Percentiles rank a stretch among this genome's conserved stretches.
Evolutionary conservation across 345 rosid species (phyloP).

Genomic region (Citrus cavaleriei): DNA sequence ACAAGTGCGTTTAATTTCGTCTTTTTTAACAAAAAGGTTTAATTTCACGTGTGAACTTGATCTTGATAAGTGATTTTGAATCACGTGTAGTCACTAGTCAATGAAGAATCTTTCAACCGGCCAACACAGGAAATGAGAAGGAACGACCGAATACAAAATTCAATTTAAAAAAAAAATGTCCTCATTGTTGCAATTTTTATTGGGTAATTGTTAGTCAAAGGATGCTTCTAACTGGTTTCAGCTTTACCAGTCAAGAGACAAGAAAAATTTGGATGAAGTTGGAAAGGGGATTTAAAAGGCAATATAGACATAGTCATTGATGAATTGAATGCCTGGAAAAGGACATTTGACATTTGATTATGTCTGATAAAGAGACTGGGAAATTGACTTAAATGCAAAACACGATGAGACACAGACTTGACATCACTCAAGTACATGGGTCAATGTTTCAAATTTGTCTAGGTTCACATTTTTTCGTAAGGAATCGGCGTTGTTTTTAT

Average conservation of each 20-base stretch:
- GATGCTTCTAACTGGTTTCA: neutral
- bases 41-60: slow-evolving; percentile 17
- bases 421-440: no score
- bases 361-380: neutral
- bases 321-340: neutral
- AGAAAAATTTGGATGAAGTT: no score
- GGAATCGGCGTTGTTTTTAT: no score
- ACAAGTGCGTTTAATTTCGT: neutral
- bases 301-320: neutral
- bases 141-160: neutral
- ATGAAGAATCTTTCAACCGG: neutral
- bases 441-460: no score
- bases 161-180: neutral
- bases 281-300: neutral
- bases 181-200: neutral
- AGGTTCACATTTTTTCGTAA: no score
- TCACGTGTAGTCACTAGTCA: slow-evolving; percentile 15
- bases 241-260: neutral
- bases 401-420: neutral
- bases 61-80: neutral
- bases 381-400: neutral
- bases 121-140: neutral
- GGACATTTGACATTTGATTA: neutral
- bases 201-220: neutral
- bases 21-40: no score